phyloP scores from a whole-genome alignment of 257 asterid genomes.

The Lavandula angustifolia region DNA sequence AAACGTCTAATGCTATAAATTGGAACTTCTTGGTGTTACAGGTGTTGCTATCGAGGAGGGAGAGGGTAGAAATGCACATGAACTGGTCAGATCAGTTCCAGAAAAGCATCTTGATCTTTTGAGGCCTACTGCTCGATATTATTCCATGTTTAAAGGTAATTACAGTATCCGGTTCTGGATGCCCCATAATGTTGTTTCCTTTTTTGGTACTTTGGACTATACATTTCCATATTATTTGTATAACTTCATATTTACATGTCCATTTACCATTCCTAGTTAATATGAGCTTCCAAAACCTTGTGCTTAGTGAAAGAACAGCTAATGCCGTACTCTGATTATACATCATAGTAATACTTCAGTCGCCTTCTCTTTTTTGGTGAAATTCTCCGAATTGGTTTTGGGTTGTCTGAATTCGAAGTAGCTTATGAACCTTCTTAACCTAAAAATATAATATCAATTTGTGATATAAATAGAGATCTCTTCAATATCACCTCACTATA shows the following conservation, averaged over 20 bases:
- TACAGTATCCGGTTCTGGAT: slow-evolving; percentile 32
- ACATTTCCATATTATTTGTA: neutral
- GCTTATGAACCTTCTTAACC: neutral
- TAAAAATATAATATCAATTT: neutral
- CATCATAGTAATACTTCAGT: neutral
- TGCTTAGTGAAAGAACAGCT: neutral
- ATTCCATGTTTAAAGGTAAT: slow-evolving; percentile 81
- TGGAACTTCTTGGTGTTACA: slow-evolving; percentile 63
- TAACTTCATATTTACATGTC: neutral
- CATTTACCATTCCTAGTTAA: too few species aligned
- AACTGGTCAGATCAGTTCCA: slow-evolving; percentile 75
- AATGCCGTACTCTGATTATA: too few species aligned
- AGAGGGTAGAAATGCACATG: slow-evolving; percentile 65
- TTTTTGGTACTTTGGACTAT: slow-evolving; percentile 16
- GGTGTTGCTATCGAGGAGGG: slow-evolving; percentile 79
- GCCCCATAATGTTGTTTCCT: neutral
- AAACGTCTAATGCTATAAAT: slow-evolving; percentile 34
- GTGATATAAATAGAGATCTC: neutral
- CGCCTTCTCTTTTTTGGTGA: neutral
- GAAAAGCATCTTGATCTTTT: slow-evolving; percentile 94
- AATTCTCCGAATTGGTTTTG: neutral
- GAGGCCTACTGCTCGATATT: slow-evolving; percentile 90
- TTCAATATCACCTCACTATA: neutral
- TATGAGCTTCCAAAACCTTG: neutral
- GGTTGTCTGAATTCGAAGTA: slow-evolving; percentile 17